These are phyloP conservation scores for Scedosporium aurantiacum DNA, from an alignment of 2,329 filamentous ascomycete genomes.

Conservation along the genomic window DNA sequence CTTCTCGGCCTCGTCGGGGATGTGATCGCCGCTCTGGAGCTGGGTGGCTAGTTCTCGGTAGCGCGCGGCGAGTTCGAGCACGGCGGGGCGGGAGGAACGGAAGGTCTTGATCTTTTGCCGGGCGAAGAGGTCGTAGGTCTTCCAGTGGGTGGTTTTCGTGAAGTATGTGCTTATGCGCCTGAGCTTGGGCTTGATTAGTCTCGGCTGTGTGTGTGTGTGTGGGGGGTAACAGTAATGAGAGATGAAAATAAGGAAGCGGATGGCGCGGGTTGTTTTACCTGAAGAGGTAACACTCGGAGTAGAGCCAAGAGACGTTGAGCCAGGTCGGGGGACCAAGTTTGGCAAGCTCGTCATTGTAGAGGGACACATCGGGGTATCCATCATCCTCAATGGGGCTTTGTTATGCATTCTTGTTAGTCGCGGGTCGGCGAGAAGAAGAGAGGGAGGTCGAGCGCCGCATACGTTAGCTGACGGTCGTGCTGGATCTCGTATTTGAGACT, in stretches of 20 bases:
- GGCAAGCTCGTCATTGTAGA: conserved; percentile 79
- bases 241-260: not conserved
- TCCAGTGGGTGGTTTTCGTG: conserved; percentile 69
- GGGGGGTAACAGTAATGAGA: not conserved
- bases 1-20: conserved; percentile 58
- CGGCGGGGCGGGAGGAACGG: conserved; percentile 77
- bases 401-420: not conserved
- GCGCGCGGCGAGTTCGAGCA: conserved; percentile 68
- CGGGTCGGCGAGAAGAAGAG: not conserved
- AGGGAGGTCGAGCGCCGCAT: conserved; percentile 18
- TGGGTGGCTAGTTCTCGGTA: conserved; percentile 65
- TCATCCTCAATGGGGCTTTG: conserved; percentile 66
- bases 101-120: conserved; percentile 88
- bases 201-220: no score
- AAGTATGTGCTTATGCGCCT: conserved; percentile 74
- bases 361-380: conserved; percentile 60
- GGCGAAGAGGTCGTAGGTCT: conserved; percentile 77
- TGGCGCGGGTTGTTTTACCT: conserved; percentile 34
- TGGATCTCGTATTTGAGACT: conserved; percentile 90
- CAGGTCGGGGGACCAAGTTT: conserved; percentile 56
- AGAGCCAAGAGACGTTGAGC: conserved; percentile 83
- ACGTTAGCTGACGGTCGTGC: conserved; percentile 74
- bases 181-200: conserved; percentile 12
- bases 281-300: conserved; percentile 88
- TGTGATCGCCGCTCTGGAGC: conserved; percentile 42